Percentiles rank a stretch among this genome's conserved stretches.
Conservation (phyloP, 73 alveolate species). For the Effrenium voratum region DNA sequence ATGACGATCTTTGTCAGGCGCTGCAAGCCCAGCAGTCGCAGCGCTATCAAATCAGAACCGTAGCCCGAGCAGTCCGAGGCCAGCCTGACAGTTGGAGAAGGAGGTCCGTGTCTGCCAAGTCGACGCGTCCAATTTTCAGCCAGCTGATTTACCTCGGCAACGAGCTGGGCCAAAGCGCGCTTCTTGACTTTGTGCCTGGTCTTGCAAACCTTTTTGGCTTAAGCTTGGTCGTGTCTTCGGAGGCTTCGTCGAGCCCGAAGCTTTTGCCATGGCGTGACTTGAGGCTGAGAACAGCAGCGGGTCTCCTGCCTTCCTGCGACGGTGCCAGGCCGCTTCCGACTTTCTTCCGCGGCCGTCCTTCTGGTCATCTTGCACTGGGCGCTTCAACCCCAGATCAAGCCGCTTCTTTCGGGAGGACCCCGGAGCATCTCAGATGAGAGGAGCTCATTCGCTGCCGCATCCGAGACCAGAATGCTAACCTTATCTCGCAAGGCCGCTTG, state of each 20-base stretch:
- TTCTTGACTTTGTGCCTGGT: background rate
- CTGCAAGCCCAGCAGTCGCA: conserved; percentile 4
- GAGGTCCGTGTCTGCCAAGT: background rate
- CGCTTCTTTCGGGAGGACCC: too few relatives aligned
- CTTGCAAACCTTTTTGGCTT: background rate
- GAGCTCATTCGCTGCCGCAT: too few relatives aligned
- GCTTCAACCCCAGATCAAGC: too few relatives aligned
- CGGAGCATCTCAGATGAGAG: too few relatives aligned
- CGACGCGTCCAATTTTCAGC: background rate
- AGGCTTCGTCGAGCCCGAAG: background rate
- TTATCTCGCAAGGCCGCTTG: too few relatives aligned
- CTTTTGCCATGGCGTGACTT: too few relatives aligned
- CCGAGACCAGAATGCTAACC: too few relatives aligned
- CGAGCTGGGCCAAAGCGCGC: background rate
- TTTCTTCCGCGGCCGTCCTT: too few relatives aligned
- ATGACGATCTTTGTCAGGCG: background rate
- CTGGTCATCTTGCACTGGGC: too few relatives aligned
- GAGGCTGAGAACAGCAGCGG: background rate
- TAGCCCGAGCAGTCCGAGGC: conserved; percentile 18
- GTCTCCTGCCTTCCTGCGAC: too few relatives aligned
- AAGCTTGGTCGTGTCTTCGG: background rate
- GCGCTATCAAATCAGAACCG: background rate
- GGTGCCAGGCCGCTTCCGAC: too few relatives aligned
- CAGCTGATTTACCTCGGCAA: background rate
- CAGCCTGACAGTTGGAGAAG: background rate